Percentiles rank a stretch among this genome's conserved stretches.
phyloP scores from a whole-genome alignment of 768 basidiomycete genomes.

The Russula griseocarnosa region DNA sequence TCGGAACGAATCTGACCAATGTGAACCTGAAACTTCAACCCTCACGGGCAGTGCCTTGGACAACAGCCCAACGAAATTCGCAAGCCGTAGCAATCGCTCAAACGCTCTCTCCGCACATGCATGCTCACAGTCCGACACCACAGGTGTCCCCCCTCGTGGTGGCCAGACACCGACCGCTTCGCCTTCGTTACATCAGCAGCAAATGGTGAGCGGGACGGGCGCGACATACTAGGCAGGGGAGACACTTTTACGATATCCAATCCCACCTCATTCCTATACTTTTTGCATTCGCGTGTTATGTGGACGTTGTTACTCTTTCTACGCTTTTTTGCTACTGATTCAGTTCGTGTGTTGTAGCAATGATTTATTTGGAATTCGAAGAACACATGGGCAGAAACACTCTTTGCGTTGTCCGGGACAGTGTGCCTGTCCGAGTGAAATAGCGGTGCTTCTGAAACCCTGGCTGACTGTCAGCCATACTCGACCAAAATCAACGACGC shows the following conservation, averaged over 20 bases:
- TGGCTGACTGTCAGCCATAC: too few relatives aligned
- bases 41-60: slow-evolving; percentile 42
- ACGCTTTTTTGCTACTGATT: slow-evolving; percentile 20
- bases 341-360: slow-evolving; percentile 27
- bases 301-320: slow-evolving; percentile 18
- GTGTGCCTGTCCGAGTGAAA: too few relatives aligned
- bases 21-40: slow-evolving; percentile 44
- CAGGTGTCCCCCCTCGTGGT: slow-evolving; percentile 34
- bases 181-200: slow-evolving; percentile 37
- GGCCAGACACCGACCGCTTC: slow-evolving; percentile 35
- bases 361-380: slow-evolving; percentile 27
- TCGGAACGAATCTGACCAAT: slow-evolving; percentile 39
- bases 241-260: slow-evolving; percentile 12
- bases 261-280: slow-evolving; percentile 21
- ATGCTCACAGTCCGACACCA: slow-evolving; percentile 32
- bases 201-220: slow-evolving; percentile 33
- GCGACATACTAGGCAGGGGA: slow-evolving; percentile 20
- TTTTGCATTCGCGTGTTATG: slow-evolving; percentile 23
- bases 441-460: too few relatives aligned
- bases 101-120: slow-evolving; percentile 34
- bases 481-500: too few relatives aligned
- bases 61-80: slow-evolving; percentile 29
- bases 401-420: not conserved
- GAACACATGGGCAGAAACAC: slow-evolving; percentile 8
- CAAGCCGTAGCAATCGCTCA: slow-evolving; percentile 33